Evolutionary conservation across 139 green algal genomes (phyloP), one percentile per base, ranked within the genome.

Genomic region (Tetradesmus obliquus): DNA sequence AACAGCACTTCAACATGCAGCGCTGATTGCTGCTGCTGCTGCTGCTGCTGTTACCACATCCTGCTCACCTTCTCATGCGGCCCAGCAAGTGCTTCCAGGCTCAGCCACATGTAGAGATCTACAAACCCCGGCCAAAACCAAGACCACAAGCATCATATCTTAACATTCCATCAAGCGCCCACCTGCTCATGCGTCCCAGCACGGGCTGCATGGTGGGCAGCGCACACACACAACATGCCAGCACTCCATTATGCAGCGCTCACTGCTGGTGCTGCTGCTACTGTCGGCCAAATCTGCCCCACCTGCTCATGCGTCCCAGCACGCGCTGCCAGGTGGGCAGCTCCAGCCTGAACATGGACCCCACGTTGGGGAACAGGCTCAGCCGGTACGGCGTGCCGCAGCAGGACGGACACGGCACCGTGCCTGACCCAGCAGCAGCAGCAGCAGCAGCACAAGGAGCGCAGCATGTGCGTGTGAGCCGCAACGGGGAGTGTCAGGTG

Each of bases 361-460:
- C 22, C 24, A 94, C 55, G 88, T 96, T 96, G 84, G 94, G 94
- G 24, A 92, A 71, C 9, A 93, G 60, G 53, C 80, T 91, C 83
- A 88, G 90, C 5, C 22, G 22, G 90, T 91, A 94, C 2, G 94
- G 92, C 5, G 62, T 55, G 45, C 92, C 93, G 3, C 71, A 32
- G 85, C 94, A 96, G 3, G 82, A 66, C 24, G 88, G 83, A 86
- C 94, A 96, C 20, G 85, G 71, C 2, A 95, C 88, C 3, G 94
- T 96, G 86, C 94, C 94, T 95, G 91, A 2, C 12, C 51, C 66
- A 72, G 4, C 20, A 45, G 54, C 82, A 53, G 55, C 4, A 19
- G n/a, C 20, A 19, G 76, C 76, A 53, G 7, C 24, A 82, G 76
- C 22, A 22, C 24, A 55, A 13, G 24, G 8, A 55, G 8, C 6